phyloP scores from a whole-genome alignment of 352 stramenopile genomes.

The Globisporangium lucens region DNA sequence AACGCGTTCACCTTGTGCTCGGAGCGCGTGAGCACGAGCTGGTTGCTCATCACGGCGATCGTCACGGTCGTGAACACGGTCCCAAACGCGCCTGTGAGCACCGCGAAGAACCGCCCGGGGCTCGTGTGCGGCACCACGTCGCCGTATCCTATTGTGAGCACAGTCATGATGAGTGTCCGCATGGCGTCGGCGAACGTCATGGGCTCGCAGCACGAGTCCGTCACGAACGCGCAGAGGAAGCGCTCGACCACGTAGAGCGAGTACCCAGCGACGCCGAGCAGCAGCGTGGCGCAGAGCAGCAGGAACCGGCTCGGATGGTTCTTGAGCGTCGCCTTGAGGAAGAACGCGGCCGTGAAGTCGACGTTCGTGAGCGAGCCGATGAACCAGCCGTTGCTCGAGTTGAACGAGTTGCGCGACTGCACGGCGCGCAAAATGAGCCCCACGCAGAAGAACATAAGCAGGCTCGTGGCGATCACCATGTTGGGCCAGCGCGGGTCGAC shows the following conservation, averaged over 20 bases:
- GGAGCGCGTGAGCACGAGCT: constrained; percentile 67
- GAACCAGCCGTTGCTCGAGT: constrained; percentile 81
- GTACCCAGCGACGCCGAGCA: constrained; percentile 52
- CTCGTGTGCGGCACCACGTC: constrained; percentile 57
- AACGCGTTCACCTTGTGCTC: constrained; percentile 83
- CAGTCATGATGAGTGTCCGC: constrained; percentile 67
- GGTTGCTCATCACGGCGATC: constrained; percentile 76
- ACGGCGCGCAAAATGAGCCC: constrained; percentile 53
- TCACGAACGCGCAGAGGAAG: constrained; percentile 63
- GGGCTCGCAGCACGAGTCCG: constrained; percentile 50
- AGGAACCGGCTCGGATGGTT: constrained; percentile 58
- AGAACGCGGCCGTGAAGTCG: constrained; percentile 67
- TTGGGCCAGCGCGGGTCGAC: constrained; percentile 61
- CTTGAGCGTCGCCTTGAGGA: constrained; percentile 75
- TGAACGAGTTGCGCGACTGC: constrained; percentile 69
- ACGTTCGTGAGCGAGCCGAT: constrained; percentile 76
- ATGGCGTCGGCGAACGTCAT: constrained; percentile 50
- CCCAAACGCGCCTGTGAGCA: constrained; percentile 48
- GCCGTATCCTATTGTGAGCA: constrained; percentile 73
- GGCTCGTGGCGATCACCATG: constrained; percentile 47
- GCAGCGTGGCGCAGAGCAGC: constrained; percentile 30
- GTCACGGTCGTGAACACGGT: constrained; percentile 62
- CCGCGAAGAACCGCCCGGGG: constrained; percentile 44
- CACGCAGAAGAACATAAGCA: constrained; percentile 63
- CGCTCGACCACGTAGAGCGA: constrained; percentile 66